Percentiles rank a stretch among this genome's conserved stretches.
Evolutionary conservation across 2,329 filamentous ascomycete genomes (phyloP).

Genomic region (Penicillium frequentans): DNA sequence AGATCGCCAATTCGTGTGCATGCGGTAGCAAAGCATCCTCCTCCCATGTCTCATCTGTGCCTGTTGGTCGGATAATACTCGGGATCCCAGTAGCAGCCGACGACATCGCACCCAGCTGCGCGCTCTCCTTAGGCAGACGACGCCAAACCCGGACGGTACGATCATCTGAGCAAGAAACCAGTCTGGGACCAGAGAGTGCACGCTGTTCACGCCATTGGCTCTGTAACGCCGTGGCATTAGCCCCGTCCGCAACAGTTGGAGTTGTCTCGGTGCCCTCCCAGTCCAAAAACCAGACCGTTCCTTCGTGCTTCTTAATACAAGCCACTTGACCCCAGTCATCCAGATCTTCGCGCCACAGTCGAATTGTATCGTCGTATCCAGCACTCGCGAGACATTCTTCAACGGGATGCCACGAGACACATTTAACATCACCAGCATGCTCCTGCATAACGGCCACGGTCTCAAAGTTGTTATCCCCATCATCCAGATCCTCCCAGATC

Average conservation of each 20-base stretch:
- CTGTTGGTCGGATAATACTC: conserved; percentile 78
- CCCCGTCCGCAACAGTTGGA: background rate
- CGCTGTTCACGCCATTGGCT: conserved; percentile 32
- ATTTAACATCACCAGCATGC: conserved; percentile 94
- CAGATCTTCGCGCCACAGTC: conserved; percentile 84
- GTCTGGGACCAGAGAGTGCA: conserved; percentile 50
- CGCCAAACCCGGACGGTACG: conserved; percentile 77
- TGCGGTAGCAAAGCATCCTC: conserved; percentile 74
- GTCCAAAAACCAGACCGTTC: conserved; percentile 87
- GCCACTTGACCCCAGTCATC: conserved; percentile 94
- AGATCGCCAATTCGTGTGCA: conserved; percentile 77
- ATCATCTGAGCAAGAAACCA: conserved; percentile 87
- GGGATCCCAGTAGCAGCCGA: conserved; percentile 63
- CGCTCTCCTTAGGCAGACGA: conserved; percentile 51
- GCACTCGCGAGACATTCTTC: conserved; percentile 78
- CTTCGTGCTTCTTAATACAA: conserved; percentile 74
- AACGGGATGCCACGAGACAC: conserved; percentile 85
- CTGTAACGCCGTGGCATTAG: background rate
- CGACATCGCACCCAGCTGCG: conserved; percentile 31
- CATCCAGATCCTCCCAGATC: conserved; percentile 93
- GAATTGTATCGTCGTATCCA: conserved; percentile 92
- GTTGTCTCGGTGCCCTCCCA: conserved; percentile 53
- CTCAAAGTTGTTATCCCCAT: conserved; percentile 92
- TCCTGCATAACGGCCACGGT: conserved; percentile 93
- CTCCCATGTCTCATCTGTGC: conserved; percentile 78